phyloP scores from a whole-genome alignment of 768 basidiomycete species.

The Clathrus columnatus region DNA sequence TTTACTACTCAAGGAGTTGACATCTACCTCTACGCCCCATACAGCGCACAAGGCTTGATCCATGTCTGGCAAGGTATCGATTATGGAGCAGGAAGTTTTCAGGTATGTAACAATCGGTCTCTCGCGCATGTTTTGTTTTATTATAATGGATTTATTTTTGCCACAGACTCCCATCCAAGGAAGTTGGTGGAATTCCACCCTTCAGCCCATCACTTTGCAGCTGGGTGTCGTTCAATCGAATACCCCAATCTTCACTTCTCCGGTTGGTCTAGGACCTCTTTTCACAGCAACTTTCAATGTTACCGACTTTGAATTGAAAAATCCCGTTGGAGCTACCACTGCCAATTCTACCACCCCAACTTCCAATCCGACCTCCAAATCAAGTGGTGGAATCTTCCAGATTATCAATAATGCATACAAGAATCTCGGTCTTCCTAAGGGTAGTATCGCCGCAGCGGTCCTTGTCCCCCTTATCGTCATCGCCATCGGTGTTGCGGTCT shows the following conservation, averaged over 20 bases:
- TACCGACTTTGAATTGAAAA: slow-evolving; percentile 32
- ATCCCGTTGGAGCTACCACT: slow-evolving; percentile 11
- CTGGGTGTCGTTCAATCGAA: slow-evolving; percentile 48
- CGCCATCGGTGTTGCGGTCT: slow-evolving; percentile 33
- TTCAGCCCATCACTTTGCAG: slow-evolving; percentile 38
- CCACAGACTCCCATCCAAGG: slow-evolving; percentile 39
- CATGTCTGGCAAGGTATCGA: slow-evolving; percentile 51
- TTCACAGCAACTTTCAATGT: slow-evolving; percentile 55
- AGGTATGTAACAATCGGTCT: slow-evolving; percentile 5
- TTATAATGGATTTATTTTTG: not conserved
- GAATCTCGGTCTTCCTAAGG: slow-evolving; percentile 30
- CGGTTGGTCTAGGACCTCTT: slow-evolving; percentile 57
- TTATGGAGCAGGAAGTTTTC: slow-evolving; percentile 39
- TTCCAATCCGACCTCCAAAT: not conserved
- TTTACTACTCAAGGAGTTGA: slow-evolving; percentile 52
- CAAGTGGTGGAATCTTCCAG: slow-evolving; percentile 11
- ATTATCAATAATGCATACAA: slow-evolving; percentile 27
- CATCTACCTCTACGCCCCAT: slow-evolving; percentile 58
- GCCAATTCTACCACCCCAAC: slow-evolving; percentile 3
- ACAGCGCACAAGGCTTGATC: slow-evolving; percentile 31
- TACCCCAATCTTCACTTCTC: slow-evolving; percentile 40
- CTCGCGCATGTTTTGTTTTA: not conserved
- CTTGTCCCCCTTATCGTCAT: slow-evolving; percentile 51
- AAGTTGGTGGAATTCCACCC: slow-evolving; percentile 62
- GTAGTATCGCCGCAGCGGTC: slow-evolving; percentile 57